phyloP scores from a whole-genome alignment of 164 flowering plant genomes.

The Taxillus chinensis region DNA sequence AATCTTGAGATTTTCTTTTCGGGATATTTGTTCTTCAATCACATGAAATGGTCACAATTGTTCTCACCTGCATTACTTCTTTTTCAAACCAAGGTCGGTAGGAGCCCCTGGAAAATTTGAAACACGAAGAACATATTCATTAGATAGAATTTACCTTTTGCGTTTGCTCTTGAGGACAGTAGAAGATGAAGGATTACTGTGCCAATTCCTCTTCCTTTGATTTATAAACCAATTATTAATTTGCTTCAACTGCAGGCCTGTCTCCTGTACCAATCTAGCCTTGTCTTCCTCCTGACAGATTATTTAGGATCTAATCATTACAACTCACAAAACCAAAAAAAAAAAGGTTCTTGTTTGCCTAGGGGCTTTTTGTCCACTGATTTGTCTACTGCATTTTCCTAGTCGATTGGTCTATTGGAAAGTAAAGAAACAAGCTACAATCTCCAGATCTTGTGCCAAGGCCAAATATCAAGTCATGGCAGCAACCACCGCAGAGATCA shows the following conservation, averaged over 20 bases:
- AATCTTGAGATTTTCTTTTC: neutral
- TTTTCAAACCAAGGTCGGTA: conserved; percentile 20
- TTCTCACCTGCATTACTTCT: conserved; percentile 44
- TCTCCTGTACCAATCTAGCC: conserved; percentile 56
- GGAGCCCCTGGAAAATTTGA: conserved; percentile 5
- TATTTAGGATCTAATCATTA: no score
- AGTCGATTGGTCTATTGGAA: no score
- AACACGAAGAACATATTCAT: neutral
- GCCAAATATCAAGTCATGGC: no score
- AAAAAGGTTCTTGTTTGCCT: no score
- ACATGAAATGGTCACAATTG: conserved; percentile 23
- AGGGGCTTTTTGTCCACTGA: no score
- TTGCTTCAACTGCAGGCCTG: conserved; percentile 60
- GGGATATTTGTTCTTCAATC: conserved; percentile 3
- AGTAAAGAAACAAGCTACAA: no score
- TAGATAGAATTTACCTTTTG: conserved; percentile 30
- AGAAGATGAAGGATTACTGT: conserved; percentile 52
- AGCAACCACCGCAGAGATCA: no score
- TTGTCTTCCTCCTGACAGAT: conserved; percentile 52
- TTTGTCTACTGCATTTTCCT: no score
- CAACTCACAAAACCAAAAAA: no score
- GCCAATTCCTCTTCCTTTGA: conserved; percentile 67
- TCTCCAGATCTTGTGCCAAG: no score
- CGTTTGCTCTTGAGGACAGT: conserved; percentile 49
- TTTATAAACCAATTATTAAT: conserved; percentile 62